Conservation (phyloP, 108 stramenopile genomes). For the Pseudonitzschia multiseries region DNA sequence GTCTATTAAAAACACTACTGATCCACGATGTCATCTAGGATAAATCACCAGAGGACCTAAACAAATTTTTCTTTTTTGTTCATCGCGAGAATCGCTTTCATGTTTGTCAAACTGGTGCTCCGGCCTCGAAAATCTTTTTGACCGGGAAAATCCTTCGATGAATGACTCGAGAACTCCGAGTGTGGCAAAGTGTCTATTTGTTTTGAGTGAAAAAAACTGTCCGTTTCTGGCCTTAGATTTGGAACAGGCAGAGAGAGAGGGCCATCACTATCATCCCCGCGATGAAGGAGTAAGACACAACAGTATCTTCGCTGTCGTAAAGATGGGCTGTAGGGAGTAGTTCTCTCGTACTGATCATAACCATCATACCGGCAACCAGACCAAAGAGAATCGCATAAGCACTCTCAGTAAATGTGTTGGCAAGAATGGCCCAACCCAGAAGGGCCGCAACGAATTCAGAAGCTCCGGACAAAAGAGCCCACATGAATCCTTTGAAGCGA, state of each 20-base stretch:
- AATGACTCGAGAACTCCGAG: background rate
- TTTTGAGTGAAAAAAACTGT: background rate
- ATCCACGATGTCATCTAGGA: too few relatives aligned
- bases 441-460: constrained; percentile 81
- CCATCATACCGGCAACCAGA: constrained; percentile 90
- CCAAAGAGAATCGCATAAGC: constrained; percentile 83
- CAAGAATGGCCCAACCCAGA: constrained; percentile 74
- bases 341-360: constrained; percentile 84
- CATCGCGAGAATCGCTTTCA: too few relatives aligned
- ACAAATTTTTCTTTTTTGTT: too few relatives aligned
- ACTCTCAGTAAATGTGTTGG: constrained; percentile 45
- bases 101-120: too few relatives aligned
- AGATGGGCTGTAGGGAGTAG: constrained; percentile 92
- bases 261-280: constrained; percentile 92
- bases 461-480: constrained; percentile 68
- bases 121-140: too few relatives aligned
- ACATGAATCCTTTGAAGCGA: constrained; percentile 76
- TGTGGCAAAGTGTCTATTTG: background rate
- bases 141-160: background rate
- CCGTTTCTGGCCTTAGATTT: background rate
- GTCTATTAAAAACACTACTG: too few relatives aligned
- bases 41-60: too few relatives aligned
- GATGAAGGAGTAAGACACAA: constrained; percentile 83
- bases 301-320: constrained; percentile 88
- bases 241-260: constrained; percentile 83